Evolutionary conservation across 441 rosid genomes (phyloP).

Genomic region (Adansonia rubrostipa): DNA sequence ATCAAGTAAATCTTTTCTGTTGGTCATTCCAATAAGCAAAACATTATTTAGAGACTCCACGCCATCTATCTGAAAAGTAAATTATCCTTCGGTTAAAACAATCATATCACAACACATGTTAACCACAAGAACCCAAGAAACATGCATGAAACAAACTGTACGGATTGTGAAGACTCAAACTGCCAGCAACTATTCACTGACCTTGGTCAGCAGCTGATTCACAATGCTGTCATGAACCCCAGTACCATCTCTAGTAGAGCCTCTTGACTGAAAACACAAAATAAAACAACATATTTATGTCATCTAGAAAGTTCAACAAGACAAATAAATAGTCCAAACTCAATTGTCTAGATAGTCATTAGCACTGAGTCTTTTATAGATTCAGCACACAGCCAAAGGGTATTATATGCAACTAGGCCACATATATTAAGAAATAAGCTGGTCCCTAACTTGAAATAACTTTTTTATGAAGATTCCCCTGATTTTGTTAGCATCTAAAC

Average conservation of each 20-base stretch:
- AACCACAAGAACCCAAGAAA: slow-evolving; percentile 16
- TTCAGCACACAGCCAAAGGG: neutral
- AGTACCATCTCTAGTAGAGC: slow-evolving; percentile 96
- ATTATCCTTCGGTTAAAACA: slow-evolving; percentile 26
- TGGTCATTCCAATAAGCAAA: slow-evolving; percentile 98
- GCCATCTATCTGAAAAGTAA: slow-evolving; percentile 88
- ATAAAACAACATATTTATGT: neutral
- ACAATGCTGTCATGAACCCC: slow-evolving; percentile 99
- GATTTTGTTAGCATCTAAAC: neutral
- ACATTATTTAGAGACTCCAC: slow-evolving; percentile 99
- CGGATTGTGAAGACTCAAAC: slow-evolving; percentile 19
- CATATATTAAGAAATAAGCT: neutral
- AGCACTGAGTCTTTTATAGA: neutral
- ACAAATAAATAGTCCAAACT: slow-evolving; percentile 25
- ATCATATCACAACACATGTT: slow-evolving; percentile 5
- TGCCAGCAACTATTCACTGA: slow-evolving; percentile 36
- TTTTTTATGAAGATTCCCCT: slow-evolving; percentile 6
- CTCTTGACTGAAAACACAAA: slow-evolving; percentile 76
- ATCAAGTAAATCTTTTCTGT: slow-evolving; percentile 97
- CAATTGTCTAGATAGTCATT: slow-evolving; percentile 8
- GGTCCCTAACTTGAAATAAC: neutral
- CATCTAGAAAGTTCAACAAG: slow-evolving; percentile 24
- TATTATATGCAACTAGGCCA: neutral
- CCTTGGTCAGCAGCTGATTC: slow-evolving; percentile 97
- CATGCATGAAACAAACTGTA: slow-evolving; percentile 12